phyloP scores from a whole-genome alignment of 1,139 yeast genomes.

The Yamadazyma aaseri region DNA sequence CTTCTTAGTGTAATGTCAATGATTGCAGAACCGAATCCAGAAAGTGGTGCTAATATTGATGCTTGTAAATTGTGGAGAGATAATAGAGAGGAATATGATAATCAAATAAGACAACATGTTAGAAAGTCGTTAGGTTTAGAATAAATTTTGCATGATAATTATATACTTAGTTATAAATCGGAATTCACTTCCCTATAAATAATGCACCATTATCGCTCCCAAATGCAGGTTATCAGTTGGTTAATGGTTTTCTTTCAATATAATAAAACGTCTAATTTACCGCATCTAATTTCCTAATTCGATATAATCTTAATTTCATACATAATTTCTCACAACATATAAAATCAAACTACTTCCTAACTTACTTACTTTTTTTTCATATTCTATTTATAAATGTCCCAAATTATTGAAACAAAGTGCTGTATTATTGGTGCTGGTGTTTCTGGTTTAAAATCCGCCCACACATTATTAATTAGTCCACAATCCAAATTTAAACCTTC shows the following conservation, averaged over 20 bases:
- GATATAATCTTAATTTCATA: no score
- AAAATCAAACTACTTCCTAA: no score
- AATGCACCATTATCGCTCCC: no score
- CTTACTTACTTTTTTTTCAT: no score
- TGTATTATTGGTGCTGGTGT: conserved; percentile 78
- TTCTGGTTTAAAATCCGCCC: conserved; percentile 77
- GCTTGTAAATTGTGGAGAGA: conserved; percentile 97
- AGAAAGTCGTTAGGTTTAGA: conserved; percentile 59
- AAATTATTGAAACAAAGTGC: conserved; percentile 14
- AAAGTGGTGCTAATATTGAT: conserved; percentile 95
- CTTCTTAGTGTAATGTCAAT: conserved; percentile 88
- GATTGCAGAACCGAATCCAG: conserved; percentile 96
- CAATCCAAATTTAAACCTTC: conserved; percentile 28
- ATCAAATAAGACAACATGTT: conserved; percentile 64
- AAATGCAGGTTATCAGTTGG: no score
- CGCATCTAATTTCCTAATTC: conserved; percentile 2
- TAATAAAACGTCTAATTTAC: no score
- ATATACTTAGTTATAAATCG: no score
- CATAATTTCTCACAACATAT: no score
- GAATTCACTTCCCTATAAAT: no score
- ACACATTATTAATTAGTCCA: conserved; percentile 41
- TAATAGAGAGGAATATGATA: conserved; percentile 63
- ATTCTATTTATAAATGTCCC: neutral
- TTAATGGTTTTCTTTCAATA: no score
- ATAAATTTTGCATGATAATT: no score